These are phyloP conservation scores for Biscogniauxia mediterranea DNA, from an alignment of 2,329 filamentous ascomycete species.

Conservation along the genomic window DNA sequence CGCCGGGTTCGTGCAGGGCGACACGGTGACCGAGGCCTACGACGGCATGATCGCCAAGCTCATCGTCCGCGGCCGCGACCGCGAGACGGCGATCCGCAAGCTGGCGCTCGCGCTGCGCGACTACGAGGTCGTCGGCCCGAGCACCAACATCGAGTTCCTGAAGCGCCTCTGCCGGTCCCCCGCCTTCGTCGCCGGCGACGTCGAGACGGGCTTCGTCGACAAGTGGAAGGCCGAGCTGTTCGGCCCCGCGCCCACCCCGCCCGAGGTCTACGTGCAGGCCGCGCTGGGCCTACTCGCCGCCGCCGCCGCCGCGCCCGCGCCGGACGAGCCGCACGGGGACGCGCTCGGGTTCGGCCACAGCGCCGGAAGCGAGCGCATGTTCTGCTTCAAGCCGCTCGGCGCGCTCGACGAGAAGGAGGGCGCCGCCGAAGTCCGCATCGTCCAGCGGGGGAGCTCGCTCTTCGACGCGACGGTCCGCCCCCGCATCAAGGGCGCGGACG, in stretches of 20 bases:
- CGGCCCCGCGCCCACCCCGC: slow-evolving; percentile 53
- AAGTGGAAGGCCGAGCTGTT: slow-evolving; percentile 84
- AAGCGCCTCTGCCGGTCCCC: slow-evolving; percentile 80
- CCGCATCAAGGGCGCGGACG: slow-evolving; percentile 42
- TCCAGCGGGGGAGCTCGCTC: slow-evolving; percentile 46
- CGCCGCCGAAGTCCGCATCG: slow-evolving; percentile 52
- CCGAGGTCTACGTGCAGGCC: slow-evolving; percentile 83
- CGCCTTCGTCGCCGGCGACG: slow-evolving; percentile 80
- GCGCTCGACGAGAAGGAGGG: slow-evolving; percentile 62
- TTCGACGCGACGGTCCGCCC: slow-evolving; percentile 46
- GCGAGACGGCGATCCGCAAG: slow-evolving; percentile 79
- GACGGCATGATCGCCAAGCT: slow-evolving; percentile 99
- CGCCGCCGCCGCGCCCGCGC: slow-evolving; percentile 25
- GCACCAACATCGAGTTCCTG: slow-evolving; percentile 95
- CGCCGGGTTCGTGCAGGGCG: slow-evolving; percentile 86
- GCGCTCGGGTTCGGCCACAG: slow-evolving; percentile 54
- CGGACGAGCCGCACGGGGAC: slow-evolving; percentile 43
- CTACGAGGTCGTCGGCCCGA: slow-evolving; percentile 89
- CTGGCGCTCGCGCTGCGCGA: slow-evolving; percentile 76
- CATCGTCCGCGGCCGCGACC: slow-evolving; percentile 79
- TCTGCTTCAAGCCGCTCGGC: slow-evolving; percentile 58
- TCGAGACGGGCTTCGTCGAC: slow-evolving; percentile 95
- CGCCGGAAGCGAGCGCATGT: slow-evolving; percentile 41
- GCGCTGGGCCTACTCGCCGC: slow-evolving; percentile 70
- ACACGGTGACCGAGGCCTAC: slow-evolving; percentile 91